Conservation (phyloP, 805 yeast genomes). For the Pichia gijzeniarum region DNA sequence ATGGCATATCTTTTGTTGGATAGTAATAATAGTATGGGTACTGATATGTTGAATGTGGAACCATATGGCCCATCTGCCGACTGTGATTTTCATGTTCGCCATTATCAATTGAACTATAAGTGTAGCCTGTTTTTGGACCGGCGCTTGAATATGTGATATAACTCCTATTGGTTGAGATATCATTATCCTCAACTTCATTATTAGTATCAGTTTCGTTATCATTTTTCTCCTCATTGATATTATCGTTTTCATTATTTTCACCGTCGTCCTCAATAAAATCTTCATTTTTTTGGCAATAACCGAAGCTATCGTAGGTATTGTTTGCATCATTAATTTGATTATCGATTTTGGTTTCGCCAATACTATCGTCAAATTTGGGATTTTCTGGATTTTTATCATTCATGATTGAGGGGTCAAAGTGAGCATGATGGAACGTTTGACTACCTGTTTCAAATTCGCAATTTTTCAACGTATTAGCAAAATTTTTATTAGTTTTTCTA, state of each 20-base stretch:
- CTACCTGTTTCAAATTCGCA: no score
- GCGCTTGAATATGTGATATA: slow-evolving; percentile 24
- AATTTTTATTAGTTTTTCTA: no score
- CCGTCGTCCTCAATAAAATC: neutral
- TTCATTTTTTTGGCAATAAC: no score
- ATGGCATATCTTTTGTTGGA: slow-evolving; percentile 25
- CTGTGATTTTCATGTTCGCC: slow-evolving; percentile 14
- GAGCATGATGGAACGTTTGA: no score
- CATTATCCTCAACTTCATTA: slow-evolving; percentile 16
- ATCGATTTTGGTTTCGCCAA: neutral
- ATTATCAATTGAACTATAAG: slow-evolving; percentile 25
- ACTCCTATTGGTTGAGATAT: slow-evolving; percentile 21
- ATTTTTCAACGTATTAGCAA: no score
- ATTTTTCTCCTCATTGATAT: slow-evolving; percentile 6
- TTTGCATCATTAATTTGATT: neutral
- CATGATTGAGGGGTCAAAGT: no score
- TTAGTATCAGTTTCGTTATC: slow-evolving; percentile 4
- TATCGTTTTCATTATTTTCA: slow-evolving; percentile 13
- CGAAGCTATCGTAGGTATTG: neutral
- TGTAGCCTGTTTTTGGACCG: slow-evolving; percentile 26
- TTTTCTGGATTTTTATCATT: no score
- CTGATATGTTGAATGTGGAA: slow-evolving; percentile 15
- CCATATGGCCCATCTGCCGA: neutral
- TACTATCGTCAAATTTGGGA: no score
- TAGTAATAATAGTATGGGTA: slow-evolving; percentile 26